phyloP scores from a whole-genome alignment of 306 rosid genomes.

The Rosa lucieae region DNA sequence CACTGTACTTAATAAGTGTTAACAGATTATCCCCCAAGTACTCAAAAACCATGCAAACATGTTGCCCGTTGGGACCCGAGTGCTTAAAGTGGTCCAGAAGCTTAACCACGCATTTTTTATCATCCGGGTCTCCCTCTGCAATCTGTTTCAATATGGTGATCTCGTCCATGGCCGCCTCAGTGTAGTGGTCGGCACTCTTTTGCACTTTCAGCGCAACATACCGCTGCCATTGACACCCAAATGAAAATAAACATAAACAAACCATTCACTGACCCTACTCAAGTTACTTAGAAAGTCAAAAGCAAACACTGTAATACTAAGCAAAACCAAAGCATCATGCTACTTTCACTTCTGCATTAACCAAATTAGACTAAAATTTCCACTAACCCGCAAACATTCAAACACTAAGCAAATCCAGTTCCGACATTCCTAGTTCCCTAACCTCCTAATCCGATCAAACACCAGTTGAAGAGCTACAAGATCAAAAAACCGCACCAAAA shows the following conservation, averaged over 20 bases:
- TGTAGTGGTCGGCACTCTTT: constrained; percentile 97
- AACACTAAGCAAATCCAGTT: neutral
- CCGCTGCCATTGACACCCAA: constrained; percentile 43
- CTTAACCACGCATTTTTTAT: constrained; percentile 89
- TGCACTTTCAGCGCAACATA: constrained; percentile 94
- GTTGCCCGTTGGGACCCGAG: constrained; percentile 93
- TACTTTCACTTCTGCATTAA: neutral
- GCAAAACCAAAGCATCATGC: neutral
- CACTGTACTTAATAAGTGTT: constrained; percentile 80
- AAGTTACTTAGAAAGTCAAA: neutral
- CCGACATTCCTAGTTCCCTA: constrained; percentile 2
- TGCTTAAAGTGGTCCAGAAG: constrained; percentile 97
- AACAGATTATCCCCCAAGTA: constrained; percentile 91
- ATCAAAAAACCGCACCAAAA: neutral
- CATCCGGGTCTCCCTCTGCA: constrained; percentile 83
- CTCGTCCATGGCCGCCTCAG: constrained; percentile 97
- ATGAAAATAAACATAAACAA: neutral
- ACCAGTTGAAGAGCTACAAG: neutral
- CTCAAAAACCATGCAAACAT: constrained; percentile 95
- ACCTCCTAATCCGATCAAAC: neutral
- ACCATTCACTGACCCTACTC: constrained; percentile 7
- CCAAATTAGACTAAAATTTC: neutral
- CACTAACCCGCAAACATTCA: neutral
- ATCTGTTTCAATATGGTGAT: constrained; percentile 87
- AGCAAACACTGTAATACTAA: neutral